phyloP scores from a whole-genome alignment of 2,329 filamentous ascomycete genomes.

The Pezicula carpinea region DNA sequence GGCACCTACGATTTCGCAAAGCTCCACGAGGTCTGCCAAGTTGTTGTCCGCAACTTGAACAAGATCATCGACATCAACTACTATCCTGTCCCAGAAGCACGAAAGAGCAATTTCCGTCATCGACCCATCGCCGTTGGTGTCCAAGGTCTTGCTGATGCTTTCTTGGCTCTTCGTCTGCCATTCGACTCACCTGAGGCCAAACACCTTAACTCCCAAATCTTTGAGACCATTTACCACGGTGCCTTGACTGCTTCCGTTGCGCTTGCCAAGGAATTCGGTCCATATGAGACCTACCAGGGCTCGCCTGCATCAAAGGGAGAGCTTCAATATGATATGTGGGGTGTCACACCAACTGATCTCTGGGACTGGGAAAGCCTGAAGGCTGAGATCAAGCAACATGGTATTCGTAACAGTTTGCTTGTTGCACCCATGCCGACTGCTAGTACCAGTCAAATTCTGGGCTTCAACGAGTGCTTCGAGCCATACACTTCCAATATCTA shows the following conservation, averaged over 20 bases:
- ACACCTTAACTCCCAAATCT: constrained; percentile 95
- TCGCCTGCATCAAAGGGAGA: constrained; percentile 93
- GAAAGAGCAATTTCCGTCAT: constrained; percentile 96
- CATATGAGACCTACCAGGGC: constrained; percentile 88
- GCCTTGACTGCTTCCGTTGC: constrained; percentile 86
- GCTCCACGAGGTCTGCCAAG: constrained; percentile 88
- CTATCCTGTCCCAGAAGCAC: constrained; percentile 93
- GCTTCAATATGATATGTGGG: constrained; percentile 99
- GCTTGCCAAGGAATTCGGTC: constrained; percentile 74
- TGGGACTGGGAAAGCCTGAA: constrained; percentile 95
- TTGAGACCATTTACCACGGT: constrained; percentile 98
- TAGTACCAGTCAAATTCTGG: constrained; percentile 93
- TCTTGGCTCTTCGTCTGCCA: constrained; percentile 92
- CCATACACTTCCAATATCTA: constrained; percentile 99
- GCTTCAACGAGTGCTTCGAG: constrained; percentile 99
- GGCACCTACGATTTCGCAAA: constrained; percentile 93
- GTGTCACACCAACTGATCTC: constrained; percentile 84
- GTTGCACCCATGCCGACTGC: constrained; percentile 98
- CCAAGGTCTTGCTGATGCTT: constrained; percentile 94
- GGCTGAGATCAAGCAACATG: constrained; percentile 85
- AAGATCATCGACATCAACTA: constrained; percentile 98
- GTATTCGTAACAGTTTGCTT: constrained; percentile 91
- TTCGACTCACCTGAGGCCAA: constrained; percentile 95
- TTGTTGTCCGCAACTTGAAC: constrained; percentile 93
- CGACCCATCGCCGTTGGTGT: constrained; percentile 95